phyloP scores from a whole-genome alignment of 1,284 basidiomycete species.

The Ganoderma multipileum region DNA sequence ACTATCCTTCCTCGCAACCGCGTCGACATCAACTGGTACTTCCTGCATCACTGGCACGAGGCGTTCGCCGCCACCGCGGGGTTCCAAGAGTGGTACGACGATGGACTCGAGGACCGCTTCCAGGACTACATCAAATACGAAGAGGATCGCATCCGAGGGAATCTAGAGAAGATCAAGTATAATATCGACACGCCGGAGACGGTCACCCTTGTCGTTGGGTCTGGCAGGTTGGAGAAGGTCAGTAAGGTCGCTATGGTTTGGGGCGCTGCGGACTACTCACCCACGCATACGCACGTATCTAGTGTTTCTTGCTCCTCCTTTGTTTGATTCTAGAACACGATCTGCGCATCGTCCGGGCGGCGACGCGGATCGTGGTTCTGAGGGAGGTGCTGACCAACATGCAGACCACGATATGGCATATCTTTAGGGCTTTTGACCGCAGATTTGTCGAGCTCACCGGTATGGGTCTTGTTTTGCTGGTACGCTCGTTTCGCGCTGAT shows the following conservation, averaged over 20 bases:
- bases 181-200: constrained; percentile 36
- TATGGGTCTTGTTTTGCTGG: not conserved
- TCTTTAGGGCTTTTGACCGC: constrained; percentile 6
- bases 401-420: constrained; percentile 2
- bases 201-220: constrained; percentile 32
- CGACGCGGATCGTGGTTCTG: constrained; percentile 10
- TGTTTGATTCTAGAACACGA: constrained; percentile 25
- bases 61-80: not conserved
- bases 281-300: not conserved
- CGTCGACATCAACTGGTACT: constrained; percentile 26
- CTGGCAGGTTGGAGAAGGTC: constrained; percentile 35
- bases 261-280: not conserved
- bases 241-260: not conserved
- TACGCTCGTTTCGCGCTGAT: constrained; percentile 5
- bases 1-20: constrained; percentile 32
- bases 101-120: constrained; percentile 24
- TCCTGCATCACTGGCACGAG: constrained; percentile 9
- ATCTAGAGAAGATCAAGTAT: constrained; percentile 28
- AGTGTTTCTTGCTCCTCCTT: constrained; percentile 40
- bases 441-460: constrained; percentile 11
- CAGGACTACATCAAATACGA: constrained; percentile 32
- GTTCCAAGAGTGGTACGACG: not conserved
- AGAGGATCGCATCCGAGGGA: constrained; percentile 32
- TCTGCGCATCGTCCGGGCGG: constrained; percentile 15
- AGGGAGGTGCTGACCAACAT: constrained; percentile 35